phyloP scores from a whole-genome alignment of 768 basidiomycete genomes.

The Termitomyces sp. region DNA sequence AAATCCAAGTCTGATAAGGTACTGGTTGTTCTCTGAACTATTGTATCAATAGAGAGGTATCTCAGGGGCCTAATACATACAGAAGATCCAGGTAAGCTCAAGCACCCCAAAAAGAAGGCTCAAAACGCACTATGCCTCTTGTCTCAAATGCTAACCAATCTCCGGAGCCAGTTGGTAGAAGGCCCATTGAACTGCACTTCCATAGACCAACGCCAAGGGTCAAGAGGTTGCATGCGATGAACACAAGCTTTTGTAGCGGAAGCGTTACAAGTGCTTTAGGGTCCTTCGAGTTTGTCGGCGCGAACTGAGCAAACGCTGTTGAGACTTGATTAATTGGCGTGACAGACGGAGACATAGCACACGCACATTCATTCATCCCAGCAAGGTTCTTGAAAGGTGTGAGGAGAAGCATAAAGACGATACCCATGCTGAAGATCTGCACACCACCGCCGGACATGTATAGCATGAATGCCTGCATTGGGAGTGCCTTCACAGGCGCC shows the following conservation, averaged over 20 bases:
- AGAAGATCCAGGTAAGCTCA: neutral
- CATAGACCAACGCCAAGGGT: conserved; percentile 84
- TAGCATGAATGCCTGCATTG: conserved; percentile 98
- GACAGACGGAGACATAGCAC: neutral
- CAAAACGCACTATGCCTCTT: conserved; percentile 52
- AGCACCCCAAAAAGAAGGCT: neutral
- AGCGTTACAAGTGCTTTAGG: conserved; percentile 49
- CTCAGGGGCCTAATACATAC: conserved; percentile 8
- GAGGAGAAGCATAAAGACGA: conserved; percentile 88
- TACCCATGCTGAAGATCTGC: conserved; percentile 96
- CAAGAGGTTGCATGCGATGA: conserved; percentile 65
- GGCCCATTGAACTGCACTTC: conserved; percentile 91
- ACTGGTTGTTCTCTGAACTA: neutral
- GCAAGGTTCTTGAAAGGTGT: conserved; percentile 81
- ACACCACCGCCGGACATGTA: conserved; percentile 98
- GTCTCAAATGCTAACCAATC: conserved; percentile 96
- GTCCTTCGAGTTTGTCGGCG: conserved; percentile 51
- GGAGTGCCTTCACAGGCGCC: conserved; percentile 81
- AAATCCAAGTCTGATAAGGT: neutral
- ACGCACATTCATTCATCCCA: conserved; percentile 72
- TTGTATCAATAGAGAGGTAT: conserved; percentile 9
- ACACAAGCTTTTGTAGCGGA: conserved; percentile 65
- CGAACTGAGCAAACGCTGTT: conserved; percentile 68
- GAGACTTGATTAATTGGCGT: neutral
- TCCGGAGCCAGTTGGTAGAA: conserved; percentile 84